These are phyloP conservation scores for Fennellomyces sp. DNA, from an alignment of 371 early-diverging fungal species.

Conservation along the genomic window DNA sequence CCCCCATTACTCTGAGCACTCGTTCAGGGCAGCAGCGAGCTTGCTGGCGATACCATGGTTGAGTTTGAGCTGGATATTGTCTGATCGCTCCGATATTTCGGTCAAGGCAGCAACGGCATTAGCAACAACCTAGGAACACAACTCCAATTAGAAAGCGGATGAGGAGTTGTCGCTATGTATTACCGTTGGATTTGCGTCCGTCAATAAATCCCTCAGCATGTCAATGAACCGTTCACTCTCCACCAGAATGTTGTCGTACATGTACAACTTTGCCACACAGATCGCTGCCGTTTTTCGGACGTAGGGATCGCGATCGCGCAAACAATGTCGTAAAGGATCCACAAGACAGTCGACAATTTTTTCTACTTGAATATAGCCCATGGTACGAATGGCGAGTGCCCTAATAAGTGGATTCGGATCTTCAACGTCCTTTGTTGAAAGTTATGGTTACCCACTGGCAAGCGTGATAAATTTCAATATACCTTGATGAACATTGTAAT, in stretches of 20 bases:
- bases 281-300: conserved; percentile 73
- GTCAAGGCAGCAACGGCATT: conserved; percentile 94
- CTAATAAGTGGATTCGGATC: conserved; percentile 93
- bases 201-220: conserved; percentile 84
- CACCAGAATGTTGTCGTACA: conserved; percentile 29
- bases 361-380: conserved; percentile 95
- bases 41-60: conserved; percentile 84
- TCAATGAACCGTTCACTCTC: conserved; percentile 70
- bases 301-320: conserved; percentile 77
- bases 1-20: conserved; percentile 86
- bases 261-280: conserved; percentile 87
- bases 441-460: neutral
- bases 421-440: conserved; percentile 81
- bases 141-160: too few relatives aligned
- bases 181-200: conserved; percentile 90
- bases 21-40: conserved; percentile 92
- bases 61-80: conserved; percentile 79
- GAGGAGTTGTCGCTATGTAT: too few relatives aligned
- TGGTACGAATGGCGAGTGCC: conserved; percentile 95
- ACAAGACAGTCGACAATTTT: conserved; percentile 87
- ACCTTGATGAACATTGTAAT: conserved; percentile 97
- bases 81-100: conserved; percentile 89
- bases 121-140: conserved; percentile 91
- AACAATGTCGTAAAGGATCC: conserved; percentile 86
- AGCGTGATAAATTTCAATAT: neutral